Conservation (phyloP, 2,329 filamentous ascomycete genomes). For the Cephalotrichum gorgonifer region DNA sequence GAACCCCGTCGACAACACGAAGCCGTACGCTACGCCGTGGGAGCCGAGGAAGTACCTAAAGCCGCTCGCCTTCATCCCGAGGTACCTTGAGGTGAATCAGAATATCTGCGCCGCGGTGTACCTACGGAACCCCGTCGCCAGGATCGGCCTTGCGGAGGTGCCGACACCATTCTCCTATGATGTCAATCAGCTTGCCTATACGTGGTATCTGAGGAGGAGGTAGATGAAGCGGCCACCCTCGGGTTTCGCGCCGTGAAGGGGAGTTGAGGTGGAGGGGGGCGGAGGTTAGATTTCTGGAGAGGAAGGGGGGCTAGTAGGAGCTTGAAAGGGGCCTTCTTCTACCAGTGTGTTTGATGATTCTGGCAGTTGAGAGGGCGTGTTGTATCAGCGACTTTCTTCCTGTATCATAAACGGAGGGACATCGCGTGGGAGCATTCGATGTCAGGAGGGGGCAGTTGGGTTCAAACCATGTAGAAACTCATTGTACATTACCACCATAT, state of each 20-base stretch:
- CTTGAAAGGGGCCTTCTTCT: no score
- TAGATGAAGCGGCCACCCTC: slow-evolving; percentile 36
- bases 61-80: slow-evolving; percentile 87
- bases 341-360: no score
- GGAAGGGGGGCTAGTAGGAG: no score
- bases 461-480: background rate
- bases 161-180: slow-evolving; percentile 68
- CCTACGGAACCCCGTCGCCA: slow-evolving; percentile 82
- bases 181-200: slow-evolving; percentile 74
- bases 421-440: background rate
- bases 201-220: slow-evolving; percentile 83
- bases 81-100: slow-evolving; percentile 96
- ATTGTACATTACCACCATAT: background rate
- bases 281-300: background rate
- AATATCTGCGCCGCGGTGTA: slow-evolving; percentile 95
- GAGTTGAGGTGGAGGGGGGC: background rate
- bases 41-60: slow-evolving; percentile 75
- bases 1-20: slow-evolving; percentile 65
- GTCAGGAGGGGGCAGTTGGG: no score
- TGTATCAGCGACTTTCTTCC: background rate
- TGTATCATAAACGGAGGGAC: background rate
- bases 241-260: background rate
- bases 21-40: slow-evolving; percentile 92
- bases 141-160: slow-evolving; percentile 69
- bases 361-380: no score